Percentiles rank a stretch among this genome's conserved stretches.
phyloP scores from a whole-genome alignment of 2,329 filamentous ascomycete species.

The Aspergillus clavatus region DNA sequence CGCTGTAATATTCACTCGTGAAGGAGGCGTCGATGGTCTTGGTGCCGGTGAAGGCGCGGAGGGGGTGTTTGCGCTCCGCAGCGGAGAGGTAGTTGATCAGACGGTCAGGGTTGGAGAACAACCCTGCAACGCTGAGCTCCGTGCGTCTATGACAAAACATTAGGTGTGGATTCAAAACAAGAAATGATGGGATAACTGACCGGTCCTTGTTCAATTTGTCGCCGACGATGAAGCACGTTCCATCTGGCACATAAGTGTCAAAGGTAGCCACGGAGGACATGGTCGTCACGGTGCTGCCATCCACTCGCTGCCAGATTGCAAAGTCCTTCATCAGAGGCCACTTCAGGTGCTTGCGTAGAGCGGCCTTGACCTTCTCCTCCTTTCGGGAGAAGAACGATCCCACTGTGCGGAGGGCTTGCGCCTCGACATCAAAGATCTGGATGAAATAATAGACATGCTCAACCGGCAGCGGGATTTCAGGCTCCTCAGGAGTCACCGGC shows the following conservation, averaged over 20 bases:
- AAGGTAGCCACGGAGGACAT: conserved; percentile 35
- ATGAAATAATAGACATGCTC: conserved; percentile 46
- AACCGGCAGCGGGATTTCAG: conserved; percentile 23
- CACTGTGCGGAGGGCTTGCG: conserved; percentile 38
- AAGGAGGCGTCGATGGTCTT: conserved; percentile 51
- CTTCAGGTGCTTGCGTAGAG: conserved; percentile 36
- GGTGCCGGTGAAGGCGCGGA: conserved; percentile 41
- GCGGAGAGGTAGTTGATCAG: conserved; percentile 44
- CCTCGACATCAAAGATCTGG: conserved; percentile 50
- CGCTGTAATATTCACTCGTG: conserved; percentile 53
- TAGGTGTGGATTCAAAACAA: conserved; percentile 2
- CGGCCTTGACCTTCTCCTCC: conserved; percentile 37
- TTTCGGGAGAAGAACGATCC: conserved; percentile 41
- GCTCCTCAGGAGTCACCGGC: conserved; percentile 9
- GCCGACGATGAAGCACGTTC: conserved; percentile 40
- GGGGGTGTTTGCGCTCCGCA: conserved; percentile 43
- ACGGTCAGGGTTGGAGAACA: conserved; percentile 36
- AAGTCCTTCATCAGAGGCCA: conserved; percentile 38
- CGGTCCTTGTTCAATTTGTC: conserved; percentile 37
- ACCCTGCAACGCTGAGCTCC: conserved; percentile 29
- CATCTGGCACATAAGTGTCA: conserved; percentile 32
- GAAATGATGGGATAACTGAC: conserved; percentile 21
- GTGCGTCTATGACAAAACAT: conserved; percentile 23
- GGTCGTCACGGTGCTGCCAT: conserved; percentile 32
- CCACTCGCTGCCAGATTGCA: conserved; percentile 41